A percentile compares a stretch with the other conserved stretches of the same genome.
These are phyloP conservation scores for Larix sibirica DNA, from an alignment of 83 land plant species.

Conservation along the genomic window DNA sequence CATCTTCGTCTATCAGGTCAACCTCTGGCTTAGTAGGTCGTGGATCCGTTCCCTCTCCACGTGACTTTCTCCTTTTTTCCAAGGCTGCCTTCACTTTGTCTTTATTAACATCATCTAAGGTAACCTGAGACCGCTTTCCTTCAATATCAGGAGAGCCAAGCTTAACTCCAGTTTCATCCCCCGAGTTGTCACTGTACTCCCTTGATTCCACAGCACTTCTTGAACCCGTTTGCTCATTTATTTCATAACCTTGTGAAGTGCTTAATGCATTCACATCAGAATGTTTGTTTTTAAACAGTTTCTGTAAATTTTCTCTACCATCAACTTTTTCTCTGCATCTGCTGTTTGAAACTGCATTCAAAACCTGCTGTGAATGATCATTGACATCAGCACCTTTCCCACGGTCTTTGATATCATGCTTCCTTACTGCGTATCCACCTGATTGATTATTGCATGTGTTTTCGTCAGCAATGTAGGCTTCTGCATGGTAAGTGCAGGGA, in stretches of 20 bases:
- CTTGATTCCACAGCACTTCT: conserved; percentile 1
- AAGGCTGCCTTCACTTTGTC: conserved; percentile 67
- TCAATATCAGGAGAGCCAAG: neutral
- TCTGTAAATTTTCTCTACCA: conserved; percentile 11
- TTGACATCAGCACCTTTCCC: neutral
- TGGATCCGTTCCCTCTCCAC: conserved; percentile 26
- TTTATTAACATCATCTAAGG: conserved; percentile 43
- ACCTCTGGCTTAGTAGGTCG: conserved; percentile 19
- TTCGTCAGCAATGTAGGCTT: neutral
- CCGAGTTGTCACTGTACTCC: neutral
- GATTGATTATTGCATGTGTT: neutral
- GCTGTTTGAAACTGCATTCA: neutral
- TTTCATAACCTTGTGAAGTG: conserved; percentile 23
- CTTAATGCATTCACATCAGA: conserved; percentile 9
- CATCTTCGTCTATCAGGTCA: conserved; percentile 69
- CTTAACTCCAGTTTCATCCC: neutral
- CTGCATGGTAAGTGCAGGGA: neutral
- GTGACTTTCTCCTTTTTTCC: conserved; percentile 52
- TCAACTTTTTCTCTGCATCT: neutral
- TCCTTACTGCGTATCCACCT: neutral
- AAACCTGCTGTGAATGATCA: neutral
- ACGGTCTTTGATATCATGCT: neutral
- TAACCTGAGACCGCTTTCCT: conserved; percentile 10
- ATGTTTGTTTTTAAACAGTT: conserved; percentile 5
- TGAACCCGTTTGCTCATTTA: conserved; percentile 25